Base-by-base conservation (phyloP, 75 land plant genomes). In the Pinus albicaulis region DNA sequence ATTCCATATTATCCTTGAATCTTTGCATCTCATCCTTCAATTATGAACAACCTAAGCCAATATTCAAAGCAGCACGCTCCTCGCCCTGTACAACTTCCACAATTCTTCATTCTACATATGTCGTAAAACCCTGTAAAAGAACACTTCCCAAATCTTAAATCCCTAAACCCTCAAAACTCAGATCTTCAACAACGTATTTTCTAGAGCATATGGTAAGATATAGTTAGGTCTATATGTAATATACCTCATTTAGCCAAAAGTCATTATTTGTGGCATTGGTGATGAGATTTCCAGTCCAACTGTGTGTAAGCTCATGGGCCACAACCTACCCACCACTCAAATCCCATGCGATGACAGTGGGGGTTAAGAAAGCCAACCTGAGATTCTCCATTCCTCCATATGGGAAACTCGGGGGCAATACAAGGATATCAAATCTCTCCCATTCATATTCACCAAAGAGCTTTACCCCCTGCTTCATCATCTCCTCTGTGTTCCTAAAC, bases 381-480 rank as follows among this genome's bases (percentile, higher is more conserved):
- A 95, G 98, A 80, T 95, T 95, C 85, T 95, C 98, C 98, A 92
- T 95, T 20, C 98, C 98, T 15, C 98, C 98, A 75, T 95, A 95
- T 4, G 95, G 98, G 76, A 92, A 95, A 77, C 98, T 95, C 17
- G 89, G 89, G 1, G 98, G 98, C 80, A 95, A 70, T 41, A 95
- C 95, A 57, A 95, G 74, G 59, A 95, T 74, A 80, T 95, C 98
- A 55, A 95, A 92, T 61, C 95, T 74, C 77, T 87, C 98, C 98
- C 98, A 95, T 7, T 90, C 93, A 60, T 95, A 95, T 0, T 77
- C 79, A 41, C 98, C 98, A 78, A 95, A 95, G 59, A 95, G 72
- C 75, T 36, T 76, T 90, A 92, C 98, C 41, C 93, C 98, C 22
- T 78, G 89, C 80, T 73, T 71, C 3, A 95, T 84, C 89, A 92